Evolutionary conservation across 1,284 basidiomycete species (phyloP).

Genomic region (Cystobasidiaceae sp.): DNA sequence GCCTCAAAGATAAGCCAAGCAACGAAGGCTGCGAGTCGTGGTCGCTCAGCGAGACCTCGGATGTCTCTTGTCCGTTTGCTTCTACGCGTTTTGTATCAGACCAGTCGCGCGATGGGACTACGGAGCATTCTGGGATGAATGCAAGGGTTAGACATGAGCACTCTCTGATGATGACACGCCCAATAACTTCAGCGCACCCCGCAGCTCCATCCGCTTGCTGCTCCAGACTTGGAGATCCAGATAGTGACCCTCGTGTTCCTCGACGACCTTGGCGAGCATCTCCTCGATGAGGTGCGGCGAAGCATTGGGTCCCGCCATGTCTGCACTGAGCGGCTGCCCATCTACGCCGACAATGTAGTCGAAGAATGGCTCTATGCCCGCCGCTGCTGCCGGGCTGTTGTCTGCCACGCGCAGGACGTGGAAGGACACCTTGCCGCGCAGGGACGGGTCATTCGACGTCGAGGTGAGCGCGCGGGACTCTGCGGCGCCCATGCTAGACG

Average conservation of each 20-base stretch:
- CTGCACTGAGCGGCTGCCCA: conserved; percentile 49
- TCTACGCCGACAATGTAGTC: conserved; percentile 92
- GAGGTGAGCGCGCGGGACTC: conserved; percentile 30
- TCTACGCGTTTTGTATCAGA: conserved; percentile 37
- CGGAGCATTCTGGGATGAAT: conserved; percentile 61
- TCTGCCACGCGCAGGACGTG: conserved; percentile 40
- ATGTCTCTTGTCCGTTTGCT: conserved; percentile 49
- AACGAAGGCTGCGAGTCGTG: conserved; percentile 57
- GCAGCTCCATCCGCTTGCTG: conserved; percentile 72
- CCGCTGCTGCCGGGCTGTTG: conserved; percentile 42
- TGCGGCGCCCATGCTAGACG: conserved; percentile 22
- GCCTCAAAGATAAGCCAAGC: conserved; percentile 83
- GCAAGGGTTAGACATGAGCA: not conserved
- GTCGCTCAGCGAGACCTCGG: conserved; percentile 32
- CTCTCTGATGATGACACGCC: not conserved
- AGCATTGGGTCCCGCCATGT: not conserved
- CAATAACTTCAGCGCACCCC: conserved; percentile 57
- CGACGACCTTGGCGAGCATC: conserved; percentile 72
- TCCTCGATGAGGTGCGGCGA: conserved; percentile 57
- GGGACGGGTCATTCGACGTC: conserved; percentile 8
- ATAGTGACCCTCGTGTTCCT: conserved; percentile 72
- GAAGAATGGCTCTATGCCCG: conserved; percentile 69
- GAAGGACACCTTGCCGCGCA: conserved; percentile 22
- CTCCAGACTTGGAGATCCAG: conserved; percentile 84
- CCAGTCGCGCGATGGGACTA: conserved; percentile 82